Evolutionary conservation across 208 protist genomes (phyloP).

Genomic region (Tetramitus jugosus): DNA sequence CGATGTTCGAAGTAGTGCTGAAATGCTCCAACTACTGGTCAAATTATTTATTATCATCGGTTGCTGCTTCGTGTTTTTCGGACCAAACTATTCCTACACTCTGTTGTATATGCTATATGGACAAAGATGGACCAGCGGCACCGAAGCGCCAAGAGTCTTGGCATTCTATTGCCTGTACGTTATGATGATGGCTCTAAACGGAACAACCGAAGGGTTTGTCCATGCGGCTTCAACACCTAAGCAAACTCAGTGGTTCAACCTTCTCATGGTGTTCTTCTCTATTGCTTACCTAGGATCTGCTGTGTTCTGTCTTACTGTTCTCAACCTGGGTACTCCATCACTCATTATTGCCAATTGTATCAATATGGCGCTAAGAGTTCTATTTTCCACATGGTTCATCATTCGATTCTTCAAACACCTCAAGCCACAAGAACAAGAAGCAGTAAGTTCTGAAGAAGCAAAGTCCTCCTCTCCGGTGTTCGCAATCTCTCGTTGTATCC

Average conservation of each 20-base stretch:
- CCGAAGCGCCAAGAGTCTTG: slow-evolving; percentile 55
- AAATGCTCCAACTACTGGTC: slow-evolving; percentile 59
- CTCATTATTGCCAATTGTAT: slow-evolving; percentile 19
- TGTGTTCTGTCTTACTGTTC: background rate
- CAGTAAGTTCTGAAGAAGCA: no score
- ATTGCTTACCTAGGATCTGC: background rate
- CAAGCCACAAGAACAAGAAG: no score
- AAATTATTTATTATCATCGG: slow-evolving; percentile 59
- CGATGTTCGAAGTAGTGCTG: slow-evolving; percentile 30
- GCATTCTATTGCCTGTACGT: slow-evolving; percentile 65
- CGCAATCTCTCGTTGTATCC: no score
- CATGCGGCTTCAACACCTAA: slow-evolving; percentile 48
- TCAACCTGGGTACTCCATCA: background rate
- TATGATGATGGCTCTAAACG: slow-evolving; percentile 61
- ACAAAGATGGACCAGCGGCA: slow-evolving; percentile 52
- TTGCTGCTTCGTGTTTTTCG: slow-evolving; percentile 55
- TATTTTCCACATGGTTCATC: no score
- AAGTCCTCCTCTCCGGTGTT: no score
- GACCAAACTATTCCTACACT: slow-evolving; percentile 48
- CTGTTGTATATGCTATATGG: slow-evolving; percentile 63
- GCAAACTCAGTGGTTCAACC: slow-evolving; percentile 30
- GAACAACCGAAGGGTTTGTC: slow-evolving; percentile 68
- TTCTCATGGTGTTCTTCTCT: slow-evolving; percentile 9
- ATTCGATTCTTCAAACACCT: no score
- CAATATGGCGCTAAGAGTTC: slow-evolving; percentile 4